Conservation (phyloP, 163 green algal species). For the Scenedesmus sp. region DNA sequence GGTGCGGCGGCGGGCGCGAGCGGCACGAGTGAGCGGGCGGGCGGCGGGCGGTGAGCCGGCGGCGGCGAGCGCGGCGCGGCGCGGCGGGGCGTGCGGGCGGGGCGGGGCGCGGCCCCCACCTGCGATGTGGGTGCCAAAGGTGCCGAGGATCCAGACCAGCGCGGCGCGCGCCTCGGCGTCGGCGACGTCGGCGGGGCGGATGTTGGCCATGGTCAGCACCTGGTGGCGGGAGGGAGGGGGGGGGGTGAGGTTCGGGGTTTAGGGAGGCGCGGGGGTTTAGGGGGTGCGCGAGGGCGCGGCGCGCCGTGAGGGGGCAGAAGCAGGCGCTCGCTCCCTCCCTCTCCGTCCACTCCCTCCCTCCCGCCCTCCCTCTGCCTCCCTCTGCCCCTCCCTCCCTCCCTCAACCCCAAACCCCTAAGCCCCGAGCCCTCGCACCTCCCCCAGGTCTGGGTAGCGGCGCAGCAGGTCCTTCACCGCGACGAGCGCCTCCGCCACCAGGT, state of each 20-base stretch:
- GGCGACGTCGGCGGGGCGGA: constrained; percentile 48
- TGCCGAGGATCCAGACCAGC: constrained; percentile 90
- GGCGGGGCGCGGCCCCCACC: too few species aligned
- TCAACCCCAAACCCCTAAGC: not conserved
- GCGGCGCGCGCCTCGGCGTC: constrained; percentile 79
- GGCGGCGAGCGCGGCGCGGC: too few species aligned
- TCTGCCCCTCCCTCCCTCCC: not conserved
- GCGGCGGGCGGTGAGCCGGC: too few species aligned
- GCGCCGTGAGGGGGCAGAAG: not conserved
- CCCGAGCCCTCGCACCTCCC: constrained; percentile 47
- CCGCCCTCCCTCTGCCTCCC: not conserved
- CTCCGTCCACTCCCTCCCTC: not conserved
- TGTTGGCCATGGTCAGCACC: constrained; percentile 47
- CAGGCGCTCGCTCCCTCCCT: not conserved
- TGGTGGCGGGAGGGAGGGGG: not conserved
- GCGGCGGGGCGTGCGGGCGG: too few species aligned
- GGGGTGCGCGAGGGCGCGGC: too few species aligned
- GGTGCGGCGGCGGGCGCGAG: too few species aligned
- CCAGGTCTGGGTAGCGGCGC: constrained; percentile 84
- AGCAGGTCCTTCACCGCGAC: constrained; percentile 89
- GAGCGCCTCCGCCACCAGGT: constrained; percentile 89
- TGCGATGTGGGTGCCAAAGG: constrained; percentile 83
- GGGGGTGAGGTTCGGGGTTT: too few species aligned
- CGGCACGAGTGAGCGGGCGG: too few species aligned
- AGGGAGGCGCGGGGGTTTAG: too few species aligned